Percentiles rank a stretch among this genome's conserved stretches.
phyloP scores from a whole-genome alignment of 2,329 filamentous ascomycete genomes.

The Fonsecaea nubica region DNA sequence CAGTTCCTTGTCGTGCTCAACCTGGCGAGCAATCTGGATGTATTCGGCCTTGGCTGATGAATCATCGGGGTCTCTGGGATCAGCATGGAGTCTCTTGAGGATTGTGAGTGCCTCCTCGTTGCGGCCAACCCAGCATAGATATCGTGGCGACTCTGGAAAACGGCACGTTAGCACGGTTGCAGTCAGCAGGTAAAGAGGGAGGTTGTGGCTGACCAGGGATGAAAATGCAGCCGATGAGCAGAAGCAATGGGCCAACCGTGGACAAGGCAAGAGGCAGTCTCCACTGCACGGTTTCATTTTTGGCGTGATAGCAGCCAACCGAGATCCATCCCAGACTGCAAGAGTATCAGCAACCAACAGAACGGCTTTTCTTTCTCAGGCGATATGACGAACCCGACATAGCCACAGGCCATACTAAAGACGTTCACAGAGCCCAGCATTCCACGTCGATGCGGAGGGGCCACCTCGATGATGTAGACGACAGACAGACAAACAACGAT shows the following conservation, averaged over 20 bases:
- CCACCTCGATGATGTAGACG: slow-evolving; percentile 27
- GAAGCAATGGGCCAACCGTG: not conserved
- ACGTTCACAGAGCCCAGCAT: too few species aligned
- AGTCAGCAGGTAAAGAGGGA: not conserved
- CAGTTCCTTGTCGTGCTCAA: slow-evolving; percentile 24
- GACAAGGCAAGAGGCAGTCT: slow-evolving; percentile 46
- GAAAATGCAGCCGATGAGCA: not conserved
- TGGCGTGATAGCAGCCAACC: slow-evolving; percentile 65
- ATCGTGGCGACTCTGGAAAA: not conserved
- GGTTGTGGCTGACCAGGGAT: slow-evolving; percentile 1
- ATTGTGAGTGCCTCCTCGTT: slow-evolving; percentile 17
- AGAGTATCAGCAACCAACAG: too few species aligned
- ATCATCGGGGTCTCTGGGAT: not conserved
- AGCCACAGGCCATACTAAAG: too few species aligned
- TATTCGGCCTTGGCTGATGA: slow-evolving; percentile 10
- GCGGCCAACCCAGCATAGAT: not conserved
- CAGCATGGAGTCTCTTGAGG: slow-evolving; percentile 13
- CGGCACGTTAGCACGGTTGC: not conserved
- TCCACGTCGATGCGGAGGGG: slow-evolving; percentile 9
- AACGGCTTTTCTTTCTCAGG: too few species aligned
- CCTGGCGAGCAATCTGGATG: slow-evolving; percentile 22
- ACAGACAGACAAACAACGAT: slow-evolving; percentile 29
- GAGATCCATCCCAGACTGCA: slow-evolving; percentile 46
- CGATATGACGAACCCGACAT: too few species aligned
- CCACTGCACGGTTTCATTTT: slow-evolving; percentile 70